Evolutionary conservation across 768 basidiomycete genomes (phyloP), one percentile per base, ranked within the genome.

Genomic region (Dioszegia aurantiaca): DNA sequence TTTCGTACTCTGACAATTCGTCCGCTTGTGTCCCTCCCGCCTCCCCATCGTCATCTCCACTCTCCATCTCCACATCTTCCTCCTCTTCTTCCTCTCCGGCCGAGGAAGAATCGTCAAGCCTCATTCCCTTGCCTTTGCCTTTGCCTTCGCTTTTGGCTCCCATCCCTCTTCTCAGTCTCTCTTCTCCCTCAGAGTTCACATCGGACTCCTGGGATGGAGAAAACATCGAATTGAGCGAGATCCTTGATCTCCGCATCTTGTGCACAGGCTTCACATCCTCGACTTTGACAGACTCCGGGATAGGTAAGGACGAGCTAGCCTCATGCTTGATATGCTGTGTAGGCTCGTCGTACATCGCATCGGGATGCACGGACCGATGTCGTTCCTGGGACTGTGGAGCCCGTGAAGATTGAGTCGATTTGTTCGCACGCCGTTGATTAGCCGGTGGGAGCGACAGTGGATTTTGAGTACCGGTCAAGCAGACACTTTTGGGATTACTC

Each of bases 1-100:
- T 55, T 33, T 61, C 60, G 27, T 57, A 61, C 23, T 56, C 55
- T 19, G 55, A 56, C 12, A 61, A 31, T 28, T 24, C 52, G 10
- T 57, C 48, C 16, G 28, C 54, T 14, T 55, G 49, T 4, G 45
- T 55, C 26, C 55, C 52, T 17, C 23, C 59, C 14, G 37, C 44
- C 2, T 54, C 43, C 12, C 39, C 14, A n/a, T 41, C 36, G 3
- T 33, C 19, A 9, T 11, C 24, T 16, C 19, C 39, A 16, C 21
- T 21, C 3, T 52, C 49, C 33, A 39, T 28, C 39, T 36, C 49
- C 19, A 11, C 36, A 24, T 52, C 49, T 24, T 36, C 36, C 17
- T 37, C 49, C 28, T 36, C 36, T 26, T 37, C 49, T 28, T 39
- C 49, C 24, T 24, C 33, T 37, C 39, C 31, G 16, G 10, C 6